A percentile compares a stretch with the other conserved stretches of the same genome.
phyloP scores from a whole-genome alignment of 2,329 filamentous ascomycete species.

The Sarocladium brachiariae region DNA sequence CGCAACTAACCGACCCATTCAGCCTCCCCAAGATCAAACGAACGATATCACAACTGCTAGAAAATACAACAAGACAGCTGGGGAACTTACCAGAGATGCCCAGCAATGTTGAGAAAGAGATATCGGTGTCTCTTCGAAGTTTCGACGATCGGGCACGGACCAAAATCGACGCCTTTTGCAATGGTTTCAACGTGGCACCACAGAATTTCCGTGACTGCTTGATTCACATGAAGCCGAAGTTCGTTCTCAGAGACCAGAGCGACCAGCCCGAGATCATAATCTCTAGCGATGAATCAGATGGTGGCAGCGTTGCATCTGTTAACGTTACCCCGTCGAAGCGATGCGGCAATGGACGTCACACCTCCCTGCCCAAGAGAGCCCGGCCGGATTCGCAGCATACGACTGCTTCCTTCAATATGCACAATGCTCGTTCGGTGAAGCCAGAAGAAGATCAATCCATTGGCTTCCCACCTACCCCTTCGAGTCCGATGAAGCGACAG shows the following conservation, averaged over 20 bases:
- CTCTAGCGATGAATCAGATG: slow-evolving; percentile 31
- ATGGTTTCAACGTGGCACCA: slow-evolving; percentile 38
- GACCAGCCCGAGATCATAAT: slow-evolving; percentile 31
- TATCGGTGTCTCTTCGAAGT: slow-evolving; percentile 51
- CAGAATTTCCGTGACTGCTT: slow-evolving; percentile 44
- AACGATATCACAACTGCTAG: slow-evolving; percentile 44
- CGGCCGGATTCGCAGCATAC: slow-evolving; percentile 7
- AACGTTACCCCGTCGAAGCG: slow-evolving; percentile 27
- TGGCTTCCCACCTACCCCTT: slow-evolving; percentile 15
- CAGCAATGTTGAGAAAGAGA: slow-evolving; percentile 57
- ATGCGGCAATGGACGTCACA: slow-evolving; percentile 17
- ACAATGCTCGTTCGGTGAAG: slow-evolving; percentile 25
- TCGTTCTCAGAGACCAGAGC: slow-evolving; percentile 32
- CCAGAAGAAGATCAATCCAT: slow-evolving; percentile 25
- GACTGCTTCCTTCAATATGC: not conserved
- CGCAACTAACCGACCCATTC: slow-evolving; percentile 16
- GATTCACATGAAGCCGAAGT: slow-evolving; percentile 39
- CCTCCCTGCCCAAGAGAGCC: slow-evolving; percentile 11
- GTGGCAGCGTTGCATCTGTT: slow-evolving; percentile 12
- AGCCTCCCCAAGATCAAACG: slow-evolving; percentile 47
- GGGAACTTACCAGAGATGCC: slow-evolving; percentile 59
- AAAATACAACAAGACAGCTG: slow-evolving; percentile 48
- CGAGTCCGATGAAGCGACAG: slow-evolving; percentile 10
- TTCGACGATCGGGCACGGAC: slow-evolving; percentile 51
- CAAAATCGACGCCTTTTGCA: slow-evolving; percentile 40